Conservation (phyloP, 495 filamentous ascomycete genomes). For the Ramalina peruviana region DNA sequence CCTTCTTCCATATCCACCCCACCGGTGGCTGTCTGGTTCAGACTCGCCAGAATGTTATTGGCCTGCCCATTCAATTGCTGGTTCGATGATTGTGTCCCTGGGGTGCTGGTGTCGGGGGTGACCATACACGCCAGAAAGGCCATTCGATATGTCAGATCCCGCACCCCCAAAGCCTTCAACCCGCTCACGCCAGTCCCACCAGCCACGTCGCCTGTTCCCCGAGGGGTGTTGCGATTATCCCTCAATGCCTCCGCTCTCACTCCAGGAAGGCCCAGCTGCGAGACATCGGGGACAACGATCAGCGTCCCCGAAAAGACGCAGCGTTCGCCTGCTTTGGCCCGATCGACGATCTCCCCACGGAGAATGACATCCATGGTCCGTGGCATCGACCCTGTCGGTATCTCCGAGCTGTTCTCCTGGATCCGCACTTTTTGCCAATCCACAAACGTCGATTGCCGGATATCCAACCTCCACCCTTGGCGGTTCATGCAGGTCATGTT, state of each 20-base stretch:
- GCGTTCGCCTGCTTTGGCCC: slow-evolving; percentile 93
- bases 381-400: slow-evolving; percentile 97
- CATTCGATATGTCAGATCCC: slow-evolving; percentile 92
- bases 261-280: slow-evolving; percentile 83
- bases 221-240: slow-evolving; percentile 57
- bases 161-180: slow-evolving; percentile 81
- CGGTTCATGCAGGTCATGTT: slow-evolving; percentile 87
- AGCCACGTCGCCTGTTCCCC: slow-evolving; percentile 49
- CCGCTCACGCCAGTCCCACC: slow-evolving; percentile 77
- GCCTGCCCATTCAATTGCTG: slow-evolving; percentile 57
- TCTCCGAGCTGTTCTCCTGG: slow-evolving; percentile 96
- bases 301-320: slow-evolving; percentile 93
- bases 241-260: slow-evolving; percentile 72
- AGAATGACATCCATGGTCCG: slow-evolving; percentile 95
- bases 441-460: slow-evolving; percentile 91
- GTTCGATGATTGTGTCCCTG: slow-evolving; percentile 43
- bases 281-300: slow-evolving; percentile 95
- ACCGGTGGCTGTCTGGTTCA: slow-evolving; percentile 53
- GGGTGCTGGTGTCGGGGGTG: slow-evolving; percentile 73
- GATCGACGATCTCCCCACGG: slow-evolving; percentile 95
- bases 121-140: slow-evolving; percentile 98
- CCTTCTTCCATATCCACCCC: slow-evolving; percentile 49
- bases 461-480: slow-evolving; percentile 81
- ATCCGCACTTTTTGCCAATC: slow-evolving; percentile 98
- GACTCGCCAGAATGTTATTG: slow-evolving; percentile 65